Percentiles rank a stretch among this genome's conserved stretches.
These are phyloP conservation scores for Phytopythium mirpurense DNA, from an alignment of 352 stramenopile species.

Conservation along the genomic window DNA sequence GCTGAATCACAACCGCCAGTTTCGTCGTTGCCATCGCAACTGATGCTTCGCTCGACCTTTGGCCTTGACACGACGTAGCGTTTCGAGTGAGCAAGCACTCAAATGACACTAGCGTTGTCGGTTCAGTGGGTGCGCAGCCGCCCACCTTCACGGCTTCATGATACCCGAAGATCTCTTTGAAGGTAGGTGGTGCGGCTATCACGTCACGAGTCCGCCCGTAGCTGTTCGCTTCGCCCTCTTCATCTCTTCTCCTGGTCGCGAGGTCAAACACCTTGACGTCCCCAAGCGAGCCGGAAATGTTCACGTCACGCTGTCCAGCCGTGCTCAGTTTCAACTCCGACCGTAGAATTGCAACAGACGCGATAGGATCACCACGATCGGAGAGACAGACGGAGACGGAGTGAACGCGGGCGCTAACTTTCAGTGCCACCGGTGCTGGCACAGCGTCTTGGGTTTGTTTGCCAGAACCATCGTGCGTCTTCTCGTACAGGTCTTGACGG, in stretches of 20 bases:
- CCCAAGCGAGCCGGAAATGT: slow-evolving; percentile 41
- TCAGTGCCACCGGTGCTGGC: slow-evolving; percentile 18
- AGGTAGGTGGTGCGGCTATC: neutral
- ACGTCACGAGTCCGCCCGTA: slow-evolving; percentile 1
- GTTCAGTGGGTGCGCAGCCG: neutral
- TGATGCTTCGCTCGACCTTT: slow-evolving; percentile 4
- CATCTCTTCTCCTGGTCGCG: slow-evolving; percentile 25
- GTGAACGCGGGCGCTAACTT: slow-evolving; percentile 48
- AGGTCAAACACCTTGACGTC: slow-evolving; percentile 77
- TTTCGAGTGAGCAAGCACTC: slow-evolving; percentile 36
- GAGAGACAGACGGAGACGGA: slow-evolving; percentile 78
- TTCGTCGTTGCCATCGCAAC: slow-evolving; percentile 19
- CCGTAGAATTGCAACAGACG: slow-evolving; percentile 63
- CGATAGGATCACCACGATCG: slow-evolving; percentile 58
- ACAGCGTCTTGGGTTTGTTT: slow-evolving; percentile 5
- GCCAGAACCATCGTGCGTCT: slow-evolving; percentile 6
- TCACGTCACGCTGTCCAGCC: slow-evolving; percentile 19
- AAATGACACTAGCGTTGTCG: slow-evolving; percentile 30
- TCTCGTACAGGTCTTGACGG: slow-evolving; percentile 51
- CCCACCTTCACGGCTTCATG: neutral
- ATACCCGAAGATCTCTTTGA: slow-evolving; percentile 5
- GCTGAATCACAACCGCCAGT: slow-evolving; percentile 37
- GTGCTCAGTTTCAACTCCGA: slow-evolving; percentile 32
- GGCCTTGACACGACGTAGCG: neutral
- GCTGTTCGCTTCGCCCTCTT: slow-evolving; percentile 16